phyloP scores from a whole-genome alignment of 805 yeast genomes.

The Ogataea minuta region DNA sequence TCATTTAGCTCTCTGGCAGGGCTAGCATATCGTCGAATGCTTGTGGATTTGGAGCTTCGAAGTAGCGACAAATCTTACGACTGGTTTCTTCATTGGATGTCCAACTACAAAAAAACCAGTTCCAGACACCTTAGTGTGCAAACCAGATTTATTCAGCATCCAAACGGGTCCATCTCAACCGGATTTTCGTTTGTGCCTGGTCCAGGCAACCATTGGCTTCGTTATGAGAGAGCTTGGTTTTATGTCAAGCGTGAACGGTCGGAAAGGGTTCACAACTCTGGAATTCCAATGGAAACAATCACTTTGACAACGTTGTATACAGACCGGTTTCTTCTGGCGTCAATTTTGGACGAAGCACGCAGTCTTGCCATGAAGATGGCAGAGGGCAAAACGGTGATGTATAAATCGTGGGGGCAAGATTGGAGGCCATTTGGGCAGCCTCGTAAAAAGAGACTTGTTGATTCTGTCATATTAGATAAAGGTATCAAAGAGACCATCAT shows the following conservation, averaged over 20 bases:
- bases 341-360: constrained; percentile 77
- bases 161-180: constrained; percentile 86
- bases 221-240: constrained; percentile 85
- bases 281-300: constrained; percentile 96
- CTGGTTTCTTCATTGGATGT: constrained; percentile 98
- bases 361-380: constrained; percentile 72
- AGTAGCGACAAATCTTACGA: constrained; percentile 88
- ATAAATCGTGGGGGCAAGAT: constrained; percentile 96
- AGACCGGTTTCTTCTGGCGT: constrained; percentile 68
- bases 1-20: constrained; percentile 62
- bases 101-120: constrained; percentile 67
- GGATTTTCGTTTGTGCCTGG: constrained; percentile 93
- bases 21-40: constrained; percentile 73
- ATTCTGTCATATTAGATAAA: constrained; percentile 80
- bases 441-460: constrained; percentile 76
- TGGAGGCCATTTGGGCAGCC: constrained; percentile 99
- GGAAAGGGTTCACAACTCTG: constrained; percentile 83
- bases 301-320: constrained; percentile 85
- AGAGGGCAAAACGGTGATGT: constrained; percentile 92
- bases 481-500: constrained; percentile 68
- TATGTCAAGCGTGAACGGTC: constrained; percentile 87
- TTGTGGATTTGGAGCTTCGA: constrained; percentile 91
- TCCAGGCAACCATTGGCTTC: constrained; percentile 88
- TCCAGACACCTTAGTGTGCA: constrained; percentile 89
- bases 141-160: constrained; percentile 82